A percentile compares a stretch with the other conserved stretches of the same genome.
Conservation (phyloP, 2,329 filamentous ascomycete species). For the Pseudogymnoascus sp. region DNA sequence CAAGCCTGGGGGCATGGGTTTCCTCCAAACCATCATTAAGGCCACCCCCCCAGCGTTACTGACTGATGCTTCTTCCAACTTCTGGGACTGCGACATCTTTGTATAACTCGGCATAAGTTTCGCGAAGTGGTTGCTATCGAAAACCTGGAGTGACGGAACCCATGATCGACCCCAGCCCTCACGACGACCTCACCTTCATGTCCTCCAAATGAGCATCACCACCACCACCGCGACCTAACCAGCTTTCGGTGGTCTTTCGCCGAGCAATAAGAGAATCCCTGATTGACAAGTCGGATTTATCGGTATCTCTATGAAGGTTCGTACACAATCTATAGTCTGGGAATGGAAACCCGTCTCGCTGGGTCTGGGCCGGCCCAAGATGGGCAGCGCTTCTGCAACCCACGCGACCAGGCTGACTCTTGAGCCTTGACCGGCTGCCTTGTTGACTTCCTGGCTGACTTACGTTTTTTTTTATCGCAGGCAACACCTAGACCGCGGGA, state of each 20-base stretch:
- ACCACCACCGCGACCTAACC: conserved; percentile 9
- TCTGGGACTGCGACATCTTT: neutral
- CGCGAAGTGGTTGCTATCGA: conserved; percentile 1
- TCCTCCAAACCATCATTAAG: conserved; percentile 8
- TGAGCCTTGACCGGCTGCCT: neutral
- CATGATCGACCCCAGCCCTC: neutral
- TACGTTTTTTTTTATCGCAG: conserved; percentile 16
- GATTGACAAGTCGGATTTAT: neutral
- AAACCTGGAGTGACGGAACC: neutral
- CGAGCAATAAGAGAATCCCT: conserved; percentile 1
- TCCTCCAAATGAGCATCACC: conserved; percentile 9
- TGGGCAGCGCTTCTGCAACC: neutral
- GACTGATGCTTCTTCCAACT: conserved; percentile 4
- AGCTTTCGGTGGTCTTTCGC: conserved; percentile 8
- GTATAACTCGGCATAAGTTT: conserved; percentile 7
- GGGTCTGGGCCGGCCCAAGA: neutral
- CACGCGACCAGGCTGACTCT: neutral
- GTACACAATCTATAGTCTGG: neutral
- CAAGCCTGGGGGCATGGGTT: neutral
- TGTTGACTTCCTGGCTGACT: conserved; percentile 3
- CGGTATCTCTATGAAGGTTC: conserved; percentile 9
- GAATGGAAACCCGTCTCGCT: neutral
- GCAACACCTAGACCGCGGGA: conserved; percentile 31
- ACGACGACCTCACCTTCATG: conserved; percentile 4
- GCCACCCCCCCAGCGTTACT: conserved; percentile 6